Base-by-base conservation (phyloP, 306 rosid species). In the Dryas alaskensis region DNA sequence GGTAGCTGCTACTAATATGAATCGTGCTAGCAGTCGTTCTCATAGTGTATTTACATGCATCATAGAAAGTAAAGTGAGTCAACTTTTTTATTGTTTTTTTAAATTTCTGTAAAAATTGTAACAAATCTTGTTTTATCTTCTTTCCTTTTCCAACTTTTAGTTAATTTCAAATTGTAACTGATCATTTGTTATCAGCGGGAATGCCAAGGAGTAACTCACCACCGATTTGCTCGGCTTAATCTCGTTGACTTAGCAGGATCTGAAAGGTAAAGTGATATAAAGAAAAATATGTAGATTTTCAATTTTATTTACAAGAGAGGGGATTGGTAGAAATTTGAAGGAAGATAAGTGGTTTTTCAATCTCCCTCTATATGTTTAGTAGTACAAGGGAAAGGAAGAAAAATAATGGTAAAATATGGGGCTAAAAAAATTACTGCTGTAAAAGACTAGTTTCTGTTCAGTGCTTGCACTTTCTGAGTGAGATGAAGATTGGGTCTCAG, bases 201-300 rank as follows among this genome's bases (percentile, higher is more conserved):
- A 68, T 92, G 88, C 80, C 99, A 90, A 92, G 99, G 98, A 69
- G 92, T 92, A 70, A 88, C 86, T 78, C 99, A 87, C 84, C 94
- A 86, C 69, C 90, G 98, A 53, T 94, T 92, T 87, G 92, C 99
- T 77, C 90, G 96, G 58, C 98, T 94, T 52, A 94, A 92, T 83
- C 96, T 94, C 22, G 97, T 94, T 82, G 99, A 94, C 87, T 92
- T 94, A 86, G 99, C 99, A 46, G 99, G 99, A 82, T 94, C 99
- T 11, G 99, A 94, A 86, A 94, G 99, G 99, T 94, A 86, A 74
- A 73, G 63, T 72, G 48, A 63, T 77, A 10, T 10, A 10, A 59
- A 45, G 60, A 39, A 14, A 19, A 39, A 22, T 17, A 6, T 64
- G 60, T 25, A 49, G 62, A 73, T 49, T 73, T 25, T 65, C 52